Evolutionary conservation across 2,329 filamentous ascomycete species (phyloP).

Genomic region (Aspergillus hortae): DNA sequence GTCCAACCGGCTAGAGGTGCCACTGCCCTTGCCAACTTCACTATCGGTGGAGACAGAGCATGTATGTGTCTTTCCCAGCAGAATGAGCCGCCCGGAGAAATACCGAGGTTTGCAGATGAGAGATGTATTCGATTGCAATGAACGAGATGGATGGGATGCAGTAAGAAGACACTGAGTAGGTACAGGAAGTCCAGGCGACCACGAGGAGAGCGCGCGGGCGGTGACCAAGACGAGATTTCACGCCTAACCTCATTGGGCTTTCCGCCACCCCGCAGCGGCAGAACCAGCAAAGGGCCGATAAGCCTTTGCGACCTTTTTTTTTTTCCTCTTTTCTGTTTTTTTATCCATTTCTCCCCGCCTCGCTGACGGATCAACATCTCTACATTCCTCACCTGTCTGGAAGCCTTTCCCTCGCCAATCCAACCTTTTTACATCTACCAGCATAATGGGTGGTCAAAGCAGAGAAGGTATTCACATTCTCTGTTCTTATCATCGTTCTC

Average conservation of each 20-base stretch:
- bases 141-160: neutral
- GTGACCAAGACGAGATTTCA: constrained; percentile 17
- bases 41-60: constrained; percentile 14
- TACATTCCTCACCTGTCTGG: neutral
- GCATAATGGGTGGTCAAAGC: constrained; percentile 62
- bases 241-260: constrained; percentile 16
- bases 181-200: constrained; percentile 1
- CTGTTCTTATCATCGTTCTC: neutral
- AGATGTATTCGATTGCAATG: neutral
- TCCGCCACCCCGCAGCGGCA: constrained; percentile 13
- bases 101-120: neutral
- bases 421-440: constrained; percentile 3
- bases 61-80: constrained; percentile 5
- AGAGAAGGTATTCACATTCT: constrained; percentile 54
- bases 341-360: neutral
- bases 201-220: constrained; percentile 5
- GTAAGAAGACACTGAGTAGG: constrained; percentile 5
- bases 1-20: constrained; percentile 41
- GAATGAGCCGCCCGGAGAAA: neutral
- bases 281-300: constrained; percentile 15
- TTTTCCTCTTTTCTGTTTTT: constrained; percentile 1
- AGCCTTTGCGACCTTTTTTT: constrained; percentile 14
- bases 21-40: constrained; percentile 23
- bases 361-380: constrained; percentile 18
- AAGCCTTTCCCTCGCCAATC: constrained; percentile 5